These are phyloP conservation scores for Eucalyptus erythrocorys DNA, from an alignment of 345 rosid genomes.

Conservation along the genomic window DNA sequence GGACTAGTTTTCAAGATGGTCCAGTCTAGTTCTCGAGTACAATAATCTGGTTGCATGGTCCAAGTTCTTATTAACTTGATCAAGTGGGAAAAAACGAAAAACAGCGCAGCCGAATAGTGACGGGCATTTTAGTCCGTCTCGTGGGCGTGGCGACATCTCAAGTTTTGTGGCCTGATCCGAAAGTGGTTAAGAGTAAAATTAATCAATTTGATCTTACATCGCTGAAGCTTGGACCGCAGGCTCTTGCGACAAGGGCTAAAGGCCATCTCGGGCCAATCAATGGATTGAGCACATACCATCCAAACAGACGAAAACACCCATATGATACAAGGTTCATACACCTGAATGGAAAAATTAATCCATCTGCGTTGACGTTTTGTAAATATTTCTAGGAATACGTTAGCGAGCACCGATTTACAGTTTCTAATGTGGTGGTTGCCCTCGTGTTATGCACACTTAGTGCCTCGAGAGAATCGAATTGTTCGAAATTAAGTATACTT, in stretches of 20 bases:
- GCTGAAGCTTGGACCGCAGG: neutral
- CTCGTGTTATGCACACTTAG: neutral
- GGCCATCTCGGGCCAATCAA: neutral
- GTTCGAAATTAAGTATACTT: neutral
- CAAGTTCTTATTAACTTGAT: neutral
- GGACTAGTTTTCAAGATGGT: accelerated
- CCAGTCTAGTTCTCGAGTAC: accelerated
- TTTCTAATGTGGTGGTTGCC: neutral
- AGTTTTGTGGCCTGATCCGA: neutral
- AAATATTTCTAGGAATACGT: neutral
- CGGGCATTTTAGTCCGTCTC: neutral
- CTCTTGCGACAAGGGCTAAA: neutral
- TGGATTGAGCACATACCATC: neutral
- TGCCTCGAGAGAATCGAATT: neutral
- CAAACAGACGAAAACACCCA: neutral
- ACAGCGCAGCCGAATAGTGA: neutral
- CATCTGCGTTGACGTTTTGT: neutral
- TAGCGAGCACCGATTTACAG: neutral
- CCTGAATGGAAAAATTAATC: neutral
- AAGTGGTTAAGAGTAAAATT: neutral
- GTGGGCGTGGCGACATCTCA: neutral
- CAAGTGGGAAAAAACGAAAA: neutral
- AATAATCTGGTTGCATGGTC: neutral
- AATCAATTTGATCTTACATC: neutral
- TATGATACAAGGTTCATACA: neutral